phyloP scores from a whole-genome alignment of 2,329 filamentous ascomycete species.

The Claviceps citrina region DNA sequence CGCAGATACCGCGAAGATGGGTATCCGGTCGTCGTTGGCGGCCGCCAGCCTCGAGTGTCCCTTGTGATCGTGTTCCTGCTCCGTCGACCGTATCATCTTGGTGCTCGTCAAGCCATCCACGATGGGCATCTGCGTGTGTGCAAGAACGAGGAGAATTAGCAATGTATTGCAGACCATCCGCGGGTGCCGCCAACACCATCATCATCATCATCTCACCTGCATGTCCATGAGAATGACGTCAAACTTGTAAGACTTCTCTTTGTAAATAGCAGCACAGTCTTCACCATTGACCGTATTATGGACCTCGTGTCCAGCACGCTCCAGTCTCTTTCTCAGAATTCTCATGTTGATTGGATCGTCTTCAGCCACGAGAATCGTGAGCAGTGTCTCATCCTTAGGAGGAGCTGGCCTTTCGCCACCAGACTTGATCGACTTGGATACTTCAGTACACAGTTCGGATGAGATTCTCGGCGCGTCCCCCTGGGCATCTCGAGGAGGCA shows the following conservation, averaged over 20 bases:
- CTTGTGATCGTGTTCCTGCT: slow-evolving; percentile 34
- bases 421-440: slow-evolving; percentile 2
- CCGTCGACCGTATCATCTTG: slow-evolving; percentile 65
- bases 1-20: slow-evolving; percentile 77
- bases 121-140: slow-evolving; percentile 82
- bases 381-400: slow-evolving; percentile 12
- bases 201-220: slow-evolving; percentile 51
- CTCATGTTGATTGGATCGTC: slow-evolving; percentile 80
- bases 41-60: slow-evolving; percentile 43
- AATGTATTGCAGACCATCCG: background rate
- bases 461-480: slow-evolving; percentile 21
- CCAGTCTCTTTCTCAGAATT: slow-evolving; percentile 63
- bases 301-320: slow-evolving; percentile 60
- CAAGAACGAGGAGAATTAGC: background rate
- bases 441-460: slow-evolving; percentile 22
- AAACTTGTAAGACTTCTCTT: slow-evolving; percentile 45
- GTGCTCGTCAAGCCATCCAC: slow-evolving; percentile 71
- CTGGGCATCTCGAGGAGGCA: slow-evolving; percentile 16
- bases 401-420: slow-evolving; percentile 11
- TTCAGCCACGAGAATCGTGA: slow-evolving; percentile 65
- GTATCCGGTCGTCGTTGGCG: slow-evolving; percentile 53
- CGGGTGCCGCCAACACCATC: background rate
- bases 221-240: slow-evolving; percentile 86
- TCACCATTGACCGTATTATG: slow-evolving; percentile 66
- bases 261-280: slow-evolving; percentile 60